phyloP scores from a whole-genome alignment of 495 filamentous ascomycete species.

The Podospora tetraspora region DNA sequence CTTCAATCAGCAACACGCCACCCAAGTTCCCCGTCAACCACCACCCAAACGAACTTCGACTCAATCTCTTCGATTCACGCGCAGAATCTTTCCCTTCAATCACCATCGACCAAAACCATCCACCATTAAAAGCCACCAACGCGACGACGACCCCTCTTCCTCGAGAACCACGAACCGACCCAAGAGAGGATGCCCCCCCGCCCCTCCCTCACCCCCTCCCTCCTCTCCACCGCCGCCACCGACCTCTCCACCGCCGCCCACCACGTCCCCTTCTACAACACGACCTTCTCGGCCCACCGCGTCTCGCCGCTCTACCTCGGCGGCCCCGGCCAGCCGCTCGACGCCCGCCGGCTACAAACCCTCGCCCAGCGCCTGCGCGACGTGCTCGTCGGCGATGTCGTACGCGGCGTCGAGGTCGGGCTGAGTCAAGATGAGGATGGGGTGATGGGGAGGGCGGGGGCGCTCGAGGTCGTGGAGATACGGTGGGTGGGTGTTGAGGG shows the following conservation, averaged over 20 bases:
- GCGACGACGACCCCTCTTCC: too few relatives aligned
- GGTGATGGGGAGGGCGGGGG: conserved; percentile 33
- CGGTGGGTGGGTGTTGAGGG: conserved; percentile 23
- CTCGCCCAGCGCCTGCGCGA: conserved; percentile 40
- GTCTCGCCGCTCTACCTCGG: conserved; percentile 42
- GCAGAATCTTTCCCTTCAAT: background rate
- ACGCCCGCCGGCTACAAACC: conserved; percentile 22
- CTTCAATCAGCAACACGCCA: background rate
- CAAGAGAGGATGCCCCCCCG: background rate
- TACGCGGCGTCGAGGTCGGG: conserved; percentile 45
- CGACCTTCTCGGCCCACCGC: conserved; percentile 44
- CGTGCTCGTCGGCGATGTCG: conserved; percentile 43
- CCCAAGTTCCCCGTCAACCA: background rate
- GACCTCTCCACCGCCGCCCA: background rate
- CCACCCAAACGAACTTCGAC: background rate
- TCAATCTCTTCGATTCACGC: background rate
- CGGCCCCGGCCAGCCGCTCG: conserved; percentile 24
- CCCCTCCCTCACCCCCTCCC: background rate
- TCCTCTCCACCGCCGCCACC: background rate
- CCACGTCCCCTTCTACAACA: conserved; percentile 41
- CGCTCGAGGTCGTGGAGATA: conserved; percentile 35
- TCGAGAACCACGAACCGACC: background rate
- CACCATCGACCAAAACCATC: background rate
- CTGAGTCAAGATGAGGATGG: conserved; percentile 21
- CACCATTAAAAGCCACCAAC: background rate